Evolutionary conservation across 768 basidiomycete genomes (phyloP), one percentile per base, ranked within the genome.

Genomic region (Lactarius psammicola): DNA sequence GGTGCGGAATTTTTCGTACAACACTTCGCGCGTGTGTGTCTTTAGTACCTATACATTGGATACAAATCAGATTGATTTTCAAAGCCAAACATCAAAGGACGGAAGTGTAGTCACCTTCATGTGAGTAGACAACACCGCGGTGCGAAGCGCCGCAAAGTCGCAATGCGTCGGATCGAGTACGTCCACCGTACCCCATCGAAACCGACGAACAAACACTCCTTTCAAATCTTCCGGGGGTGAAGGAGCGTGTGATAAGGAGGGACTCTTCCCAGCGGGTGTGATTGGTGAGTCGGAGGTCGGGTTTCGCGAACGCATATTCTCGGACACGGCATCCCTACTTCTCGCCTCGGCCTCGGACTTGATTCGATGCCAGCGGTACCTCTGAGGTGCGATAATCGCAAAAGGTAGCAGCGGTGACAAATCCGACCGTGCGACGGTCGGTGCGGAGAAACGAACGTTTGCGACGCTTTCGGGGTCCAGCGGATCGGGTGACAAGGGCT

Each of bases 1-100:
- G 1, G 92, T 95, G 73, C 95, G 82, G 76, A 89, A 98, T 71
- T 88, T 88, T 80, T 98, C 95, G 75, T 98, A 98, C 76, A 95
- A 77, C 63, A 94, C 90, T 75, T 96, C 92, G 71, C 88, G 88
- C 36, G 94, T 95, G 64, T 86, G 87, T 54, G 80, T 84, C 78
- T 92, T 94, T 66, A 96, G 81, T 72, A 89, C 81, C 92, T 94
- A 26, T 8, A 38, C 38, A 44, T 73, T 28, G 18, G 28, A 64
- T 56, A 55, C 34, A n/a, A 51, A 20, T 58, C 46, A 56, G 38
- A 60, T 42, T 53, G 56, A 57, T 3, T 34, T 46, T 44, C n/a
- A 20, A 23, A 13, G 17, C 31, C 18, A 53, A 18, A 9, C 20
- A 56, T 10, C 30, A 40, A 20, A 20, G 17, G 13, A 30, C 17